Conservation (phyloP, 345 rosid species). For the Euclidium syriacum region DNA sequence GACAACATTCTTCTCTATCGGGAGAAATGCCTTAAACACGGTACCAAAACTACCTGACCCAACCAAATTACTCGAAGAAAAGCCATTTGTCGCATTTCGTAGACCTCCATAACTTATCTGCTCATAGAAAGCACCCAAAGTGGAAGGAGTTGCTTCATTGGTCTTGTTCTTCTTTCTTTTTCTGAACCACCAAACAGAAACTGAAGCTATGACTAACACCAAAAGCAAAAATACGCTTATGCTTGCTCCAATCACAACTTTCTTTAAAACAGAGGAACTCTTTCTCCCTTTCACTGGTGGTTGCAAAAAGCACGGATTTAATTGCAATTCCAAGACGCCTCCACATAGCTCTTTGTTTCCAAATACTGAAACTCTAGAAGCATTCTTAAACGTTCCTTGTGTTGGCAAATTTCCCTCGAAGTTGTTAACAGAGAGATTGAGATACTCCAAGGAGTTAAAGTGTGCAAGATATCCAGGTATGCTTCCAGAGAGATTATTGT, state of each 20-base stretch:
- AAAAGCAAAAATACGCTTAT: not conserved
- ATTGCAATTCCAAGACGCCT: conserved; percentile 8
- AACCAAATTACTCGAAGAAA: conserved; percentile 21
- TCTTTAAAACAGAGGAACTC: not conserved
- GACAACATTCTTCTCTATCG: not conserved
- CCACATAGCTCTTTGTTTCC: conserved; percentile 29
- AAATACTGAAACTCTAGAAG: not conserved
- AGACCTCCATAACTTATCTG: conserved; percentile 21
- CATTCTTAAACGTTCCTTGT: conserved; percentile 25
- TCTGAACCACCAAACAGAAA: not conserved
- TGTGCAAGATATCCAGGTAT: not conserved
- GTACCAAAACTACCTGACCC: conserved; percentile 34
- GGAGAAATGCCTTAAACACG: conserved; percentile 27
- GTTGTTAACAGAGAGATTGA: conserved; percentile 27
- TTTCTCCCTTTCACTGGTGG: not conserved
- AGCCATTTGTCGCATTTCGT: conserved; percentile 24
- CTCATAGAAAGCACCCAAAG: conserved; percentile 9
- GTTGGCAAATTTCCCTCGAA: conserved; percentile 23
- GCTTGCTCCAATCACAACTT: not conserved
- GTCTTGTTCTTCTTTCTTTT: conserved; percentile 1
- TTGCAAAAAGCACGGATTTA: conserved; percentile 9
- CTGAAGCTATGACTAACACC: not conserved
- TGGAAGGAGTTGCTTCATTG: not conserved
- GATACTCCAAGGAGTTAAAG: not conserved
- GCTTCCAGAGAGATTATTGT: too few species aligned